These are phyloP conservation scores for Mrakia blollopis DNA, from an alignment of 768 basidiomycete species.

Conservation along the genomic window DNA sequence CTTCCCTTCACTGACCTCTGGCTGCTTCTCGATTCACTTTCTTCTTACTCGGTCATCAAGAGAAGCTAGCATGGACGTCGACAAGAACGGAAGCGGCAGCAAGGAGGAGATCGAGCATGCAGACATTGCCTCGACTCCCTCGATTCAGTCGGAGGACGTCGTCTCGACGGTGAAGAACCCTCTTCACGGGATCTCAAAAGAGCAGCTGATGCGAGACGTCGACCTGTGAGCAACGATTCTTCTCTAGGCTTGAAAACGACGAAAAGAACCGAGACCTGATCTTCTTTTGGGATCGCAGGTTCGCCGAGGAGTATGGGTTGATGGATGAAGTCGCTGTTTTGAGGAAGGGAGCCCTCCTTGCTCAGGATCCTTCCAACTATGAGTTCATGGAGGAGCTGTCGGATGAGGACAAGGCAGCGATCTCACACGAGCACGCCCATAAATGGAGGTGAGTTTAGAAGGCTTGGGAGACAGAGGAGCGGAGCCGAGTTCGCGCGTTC, in stretches of 20 bases:
- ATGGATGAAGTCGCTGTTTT: not conserved
- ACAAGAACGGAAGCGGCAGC: not conserved
- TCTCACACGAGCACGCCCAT: constrained; percentile 6
- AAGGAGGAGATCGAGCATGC: constrained; percentile 10
- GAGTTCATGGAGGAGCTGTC: constrained; percentile 12
- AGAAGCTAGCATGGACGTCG: not conserved
- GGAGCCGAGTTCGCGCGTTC: not conserved
- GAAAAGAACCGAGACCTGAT: not conserved
- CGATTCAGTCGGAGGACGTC: not conserved
- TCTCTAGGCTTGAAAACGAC: not conserved
- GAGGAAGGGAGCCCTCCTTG: constrained; percentile 26
- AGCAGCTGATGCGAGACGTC: constrained; percentile 8
- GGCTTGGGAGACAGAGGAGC: not conserved
- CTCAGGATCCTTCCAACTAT: constrained; percentile 23
- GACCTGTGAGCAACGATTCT: not conserved
- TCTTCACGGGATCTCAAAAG: constrained; percentile 1
- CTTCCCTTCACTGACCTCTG: too few species aligned
- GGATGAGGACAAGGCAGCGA: constrained; percentile 15
- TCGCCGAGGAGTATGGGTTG: not conserved
- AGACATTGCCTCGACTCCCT: not conserved
- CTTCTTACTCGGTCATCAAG: not conserved
- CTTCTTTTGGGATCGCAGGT: not conserved
- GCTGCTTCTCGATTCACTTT: too few species aligned
- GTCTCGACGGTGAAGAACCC: not conserved
- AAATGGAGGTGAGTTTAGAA: not conserved